A percentile compares a stretch with the other conserved stretches of the same genome.
Evolutionary conservation across 768 basidiomycete genomes (phyloP).

Genomic region (Mycena galopus): DNA sequence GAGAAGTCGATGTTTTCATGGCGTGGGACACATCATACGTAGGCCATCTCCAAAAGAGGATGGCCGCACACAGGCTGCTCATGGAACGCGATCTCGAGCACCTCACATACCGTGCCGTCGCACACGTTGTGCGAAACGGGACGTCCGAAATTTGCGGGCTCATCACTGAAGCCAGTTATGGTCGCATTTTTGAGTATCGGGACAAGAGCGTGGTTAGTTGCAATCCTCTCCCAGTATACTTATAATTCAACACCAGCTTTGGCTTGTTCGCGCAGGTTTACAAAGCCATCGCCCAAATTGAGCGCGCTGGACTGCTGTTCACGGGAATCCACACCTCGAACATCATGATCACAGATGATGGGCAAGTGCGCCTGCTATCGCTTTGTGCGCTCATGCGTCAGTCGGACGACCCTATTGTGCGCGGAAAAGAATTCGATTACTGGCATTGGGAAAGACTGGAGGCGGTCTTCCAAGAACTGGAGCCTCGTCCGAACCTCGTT

Average conservation of each 20-base stretch:
- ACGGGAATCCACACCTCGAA: not conserved
- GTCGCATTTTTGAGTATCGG: conserved; percentile 28
- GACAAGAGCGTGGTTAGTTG: conserved; percentile 32
- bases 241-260: not conserved
- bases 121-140: conserved; percentile 38
- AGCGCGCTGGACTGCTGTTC: conserved; percentile 23
- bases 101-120: conserved; percentile 34
- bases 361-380: conserved; percentile 7
- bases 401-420: not conserved
- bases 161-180: conserved; percentile 35
- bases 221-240: not conserved
- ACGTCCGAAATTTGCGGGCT: conserved; percentile 35
- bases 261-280: conserved; percentile 17
- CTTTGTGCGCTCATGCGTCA: conserved; percentile 1
- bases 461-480: conserved; percentile 2
- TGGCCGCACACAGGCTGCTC: conserved; percentile 18
- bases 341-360: conserved; percentile 8
- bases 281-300: conserved; percentile 22
- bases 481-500: not conserved
- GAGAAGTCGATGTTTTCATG: conserved; percentile 37
- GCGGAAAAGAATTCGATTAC: not conserved
- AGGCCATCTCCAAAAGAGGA: not conserved
- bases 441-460: conserved; percentile 22
- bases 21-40: conserved; percentile 29
- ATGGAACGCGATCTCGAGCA: conserved; percentile 17